Evolutionary conservation across 176 grass and related monocot species (phyloP).

Genomic region (Musa schizocarpa): DNA sequence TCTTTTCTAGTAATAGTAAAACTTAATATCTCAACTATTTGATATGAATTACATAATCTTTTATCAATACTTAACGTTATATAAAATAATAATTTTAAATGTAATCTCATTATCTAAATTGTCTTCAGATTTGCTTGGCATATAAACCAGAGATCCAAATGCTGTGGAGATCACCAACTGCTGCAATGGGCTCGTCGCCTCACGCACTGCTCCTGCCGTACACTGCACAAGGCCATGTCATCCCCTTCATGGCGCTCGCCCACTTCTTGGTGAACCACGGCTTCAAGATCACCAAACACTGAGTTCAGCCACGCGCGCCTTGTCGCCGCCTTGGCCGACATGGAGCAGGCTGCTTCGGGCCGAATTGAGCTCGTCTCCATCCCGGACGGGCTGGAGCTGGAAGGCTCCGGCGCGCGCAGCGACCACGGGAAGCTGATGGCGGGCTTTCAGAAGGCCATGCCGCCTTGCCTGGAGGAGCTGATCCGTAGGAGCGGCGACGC

Average conservation of each 20-base stretch:
- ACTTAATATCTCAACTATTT: no score
- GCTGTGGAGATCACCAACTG: no score
- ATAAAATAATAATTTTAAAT: no score
- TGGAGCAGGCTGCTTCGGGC: neutral
- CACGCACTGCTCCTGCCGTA: conserved; percentile 41
- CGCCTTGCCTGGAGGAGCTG: conserved; percentile 21
- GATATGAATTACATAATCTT: no score
- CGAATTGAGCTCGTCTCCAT: conserved; percentile 9
- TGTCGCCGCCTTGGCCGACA: neutral
- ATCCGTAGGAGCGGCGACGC: conserved; percentile 18
- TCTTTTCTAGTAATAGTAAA: no score
- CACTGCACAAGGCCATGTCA: conserved; percentile 54
- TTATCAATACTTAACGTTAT: no score
- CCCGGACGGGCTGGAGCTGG: conserved; percentile 7
- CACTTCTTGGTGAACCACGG: conserved; percentile 29
- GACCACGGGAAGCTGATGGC: neutral
- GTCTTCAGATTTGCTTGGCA: no score
- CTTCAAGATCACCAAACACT: conserved; percentile 40
- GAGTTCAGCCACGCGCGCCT: conserved; percentile 33
- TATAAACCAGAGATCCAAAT: no score
- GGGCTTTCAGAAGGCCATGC: conserved; percentile 1
- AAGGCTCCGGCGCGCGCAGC: neutral
- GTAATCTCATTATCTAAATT: no score
- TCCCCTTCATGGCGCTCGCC: conserved; percentile 40
- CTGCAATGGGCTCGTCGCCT: neutral